These are phyloP conservation scores for Fusarium abutilonis DNA, from an alignment of 2,329 filamentous ascomycete genomes.

Conservation along the genomic window DNA sequence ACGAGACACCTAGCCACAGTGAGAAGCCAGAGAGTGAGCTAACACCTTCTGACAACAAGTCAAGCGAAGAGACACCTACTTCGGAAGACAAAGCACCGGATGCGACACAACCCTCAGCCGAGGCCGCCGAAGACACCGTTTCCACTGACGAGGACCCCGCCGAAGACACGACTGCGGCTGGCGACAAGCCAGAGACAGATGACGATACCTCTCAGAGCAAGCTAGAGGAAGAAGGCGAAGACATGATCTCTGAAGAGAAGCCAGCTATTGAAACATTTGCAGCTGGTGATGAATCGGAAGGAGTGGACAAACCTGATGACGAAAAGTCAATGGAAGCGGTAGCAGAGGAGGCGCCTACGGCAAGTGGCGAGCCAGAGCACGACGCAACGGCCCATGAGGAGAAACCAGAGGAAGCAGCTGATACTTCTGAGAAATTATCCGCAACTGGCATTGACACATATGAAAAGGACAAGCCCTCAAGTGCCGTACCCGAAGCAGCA, in stretches of 20 bases:
- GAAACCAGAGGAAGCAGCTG: slow-evolving; percentile 12
- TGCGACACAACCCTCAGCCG: slow-evolving; percentile 1
- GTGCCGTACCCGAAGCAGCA: not conserved
- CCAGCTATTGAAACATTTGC: not conserved
- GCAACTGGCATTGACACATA: not conserved
- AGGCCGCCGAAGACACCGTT: slow-evolving; percentile 1
- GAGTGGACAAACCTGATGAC: slow-evolving; percentile 5
- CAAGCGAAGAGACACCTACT: not conserved
- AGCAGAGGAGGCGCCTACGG: slow-evolving; percentile 2
- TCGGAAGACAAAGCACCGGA: slow-evolving; percentile 5
- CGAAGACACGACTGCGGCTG: slow-evolving; percentile 4
- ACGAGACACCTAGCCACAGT: slow-evolving; percentile 3
- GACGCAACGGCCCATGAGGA: slow-evolving; percentile 7
- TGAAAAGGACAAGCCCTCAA: slow-evolving; percentile 3
- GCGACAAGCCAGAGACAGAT: slow-evolving; percentile 10
- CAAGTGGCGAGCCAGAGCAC: not conserved
- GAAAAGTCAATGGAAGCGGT: slow-evolving; percentile 6
- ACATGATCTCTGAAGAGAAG: slow-evolving; percentile 12
- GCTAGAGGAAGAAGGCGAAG: slow-evolving; percentile 17
- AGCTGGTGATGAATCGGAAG: not conserved
- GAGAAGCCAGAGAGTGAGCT: slow-evolving; percentile 4
- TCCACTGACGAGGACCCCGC: slow-evolving; percentile 1
- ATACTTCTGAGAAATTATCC: not conserved
- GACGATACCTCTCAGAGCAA: slow-evolving; percentile 1
- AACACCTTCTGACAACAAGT: not conserved